A percentile compares a stretch with the other conserved stretches of the same genome.
Evolutionary conservation across 2,329 filamentous ascomycete species (phyloP).

Genomic region (Scedosporium aurantiacum): DNA sequence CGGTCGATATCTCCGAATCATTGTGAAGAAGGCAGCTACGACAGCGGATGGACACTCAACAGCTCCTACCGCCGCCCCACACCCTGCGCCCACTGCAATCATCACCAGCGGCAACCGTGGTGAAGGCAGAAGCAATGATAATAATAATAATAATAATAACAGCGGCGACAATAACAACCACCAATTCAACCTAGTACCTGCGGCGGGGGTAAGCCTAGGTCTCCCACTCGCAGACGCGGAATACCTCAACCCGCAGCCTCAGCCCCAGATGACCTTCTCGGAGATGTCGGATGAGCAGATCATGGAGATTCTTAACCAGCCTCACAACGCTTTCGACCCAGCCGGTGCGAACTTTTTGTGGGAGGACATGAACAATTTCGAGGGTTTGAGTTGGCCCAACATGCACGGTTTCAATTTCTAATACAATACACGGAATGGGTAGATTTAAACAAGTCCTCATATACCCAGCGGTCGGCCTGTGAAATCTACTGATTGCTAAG

Average conservation of each 20-base stretch:
- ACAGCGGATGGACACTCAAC: constrained; percentile 9
- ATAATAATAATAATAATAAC: neutral
- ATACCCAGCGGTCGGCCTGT: constrained; percentile 32
- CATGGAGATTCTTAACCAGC: constrained; percentile 52
- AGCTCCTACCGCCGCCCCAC: neutral
- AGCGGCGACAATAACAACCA: constrained; percentile 6
- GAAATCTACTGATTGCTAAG: constrained; percentile 32
- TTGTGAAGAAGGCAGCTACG: constrained; percentile 27
- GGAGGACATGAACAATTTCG: constrained; percentile 47
- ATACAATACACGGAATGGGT: neutral
- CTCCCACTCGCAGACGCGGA: neutral
- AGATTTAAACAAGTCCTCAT: no score
- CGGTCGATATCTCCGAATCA: constrained; percentile 32
- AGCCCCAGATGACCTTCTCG: constrained; percentile 42
- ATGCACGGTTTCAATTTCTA: constrained; percentile 28
- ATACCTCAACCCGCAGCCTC: neutral
- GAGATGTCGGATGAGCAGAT: constrained; percentile 62
- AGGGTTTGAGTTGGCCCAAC: constrained; percentile 42
- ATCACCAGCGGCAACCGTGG: neutral
- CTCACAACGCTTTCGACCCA: constrained; percentile 46
- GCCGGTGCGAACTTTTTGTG: constrained; percentile 44
- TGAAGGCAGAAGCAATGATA: no score
- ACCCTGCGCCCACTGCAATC: neutral
- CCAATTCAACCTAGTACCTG: constrained; percentile 8
- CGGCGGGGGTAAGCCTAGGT: constrained; percentile 33